These are phyloP conservation scores for Epithele typhae DNA, from an alignment of 768 basidiomycete species.

Conservation along the genomic window DNA sequence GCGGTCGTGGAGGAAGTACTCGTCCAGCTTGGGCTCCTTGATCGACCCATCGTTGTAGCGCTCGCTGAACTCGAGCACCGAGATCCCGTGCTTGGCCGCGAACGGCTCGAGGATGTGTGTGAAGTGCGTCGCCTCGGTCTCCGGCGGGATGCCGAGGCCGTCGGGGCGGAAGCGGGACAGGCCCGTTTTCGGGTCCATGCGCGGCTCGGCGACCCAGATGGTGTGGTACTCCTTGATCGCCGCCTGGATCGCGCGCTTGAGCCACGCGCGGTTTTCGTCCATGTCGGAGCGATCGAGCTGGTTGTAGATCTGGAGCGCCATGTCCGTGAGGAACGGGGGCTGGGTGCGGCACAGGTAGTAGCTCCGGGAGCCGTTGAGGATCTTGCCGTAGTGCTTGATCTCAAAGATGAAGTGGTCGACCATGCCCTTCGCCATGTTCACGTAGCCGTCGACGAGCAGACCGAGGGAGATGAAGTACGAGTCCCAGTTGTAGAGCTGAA, in stretches of 20 bases:
- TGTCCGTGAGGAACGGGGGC: conserved; percentile 97
- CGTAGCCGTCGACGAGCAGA: conserved; percentile 90
- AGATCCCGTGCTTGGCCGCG: conserved; percentile 87
- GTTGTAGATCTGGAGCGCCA: conserved; percentile 97
- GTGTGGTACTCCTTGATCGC: conserved; percentile 99
- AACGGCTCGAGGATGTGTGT: conserved; percentile 96
- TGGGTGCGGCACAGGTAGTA: conserved; percentile 95
- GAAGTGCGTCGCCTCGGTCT: conserved; percentile 98
- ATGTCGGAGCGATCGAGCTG: conserved; percentile 85
- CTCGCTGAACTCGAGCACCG: conserved; percentile 94
- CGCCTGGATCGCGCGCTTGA: conserved; percentile 93
- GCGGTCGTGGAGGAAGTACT: conserved; percentile 97
- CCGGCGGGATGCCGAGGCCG: conserved; percentile 94
- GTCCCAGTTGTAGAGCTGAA: conserved; percentile 90
- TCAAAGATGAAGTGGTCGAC: conserved; percentile 99
- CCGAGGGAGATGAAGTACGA: conserved; percentile 94
- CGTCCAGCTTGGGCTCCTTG: conserved; percentile 86
- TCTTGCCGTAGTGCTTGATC: conserved; percentile 97
- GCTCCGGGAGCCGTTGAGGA: conserved; percentile 92
- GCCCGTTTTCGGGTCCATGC: conserved; percentile 92
- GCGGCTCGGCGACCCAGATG: conserved; percentile 92
- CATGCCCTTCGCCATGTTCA: conserved; percentile 94
- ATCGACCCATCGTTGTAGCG: conserved; percentile 85
- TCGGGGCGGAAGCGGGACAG: conserved; percentile 92
- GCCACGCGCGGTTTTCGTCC: conserved; percentile 80